phyloP scores from a whole-genome alignment of 225 moss, liverwort and hornwort genomes.

The Polytrichum formosum region DNA sequence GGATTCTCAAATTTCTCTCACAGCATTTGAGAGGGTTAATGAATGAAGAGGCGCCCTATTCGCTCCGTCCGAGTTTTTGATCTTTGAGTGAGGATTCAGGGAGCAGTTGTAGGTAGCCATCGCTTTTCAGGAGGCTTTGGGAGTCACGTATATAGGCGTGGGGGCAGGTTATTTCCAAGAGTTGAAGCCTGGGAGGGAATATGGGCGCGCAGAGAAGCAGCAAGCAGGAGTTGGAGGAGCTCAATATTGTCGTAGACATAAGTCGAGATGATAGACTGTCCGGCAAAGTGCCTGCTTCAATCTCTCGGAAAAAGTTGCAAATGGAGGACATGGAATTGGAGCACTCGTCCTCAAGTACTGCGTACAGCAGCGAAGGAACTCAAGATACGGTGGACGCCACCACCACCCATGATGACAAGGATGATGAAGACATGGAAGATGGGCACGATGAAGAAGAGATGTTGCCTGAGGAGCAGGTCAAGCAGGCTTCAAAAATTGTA shows the following conservation, averaged over 20 bases:
- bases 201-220: constrained; percentile 56
- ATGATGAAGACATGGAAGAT: constrained; percentile 20
- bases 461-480: constrained; percentile 12
- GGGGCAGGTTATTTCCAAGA: no score
- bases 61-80: no score
- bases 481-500: neutral
- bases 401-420: constrained; percentile 16
- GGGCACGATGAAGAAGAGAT: constrained; percentile 12
- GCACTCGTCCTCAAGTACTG: constrained; percentile 19
- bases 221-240: constrained; percentile 35
- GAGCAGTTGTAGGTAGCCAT: no score
- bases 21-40: no score
- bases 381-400: constrained; percentile 4
- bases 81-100: no score
- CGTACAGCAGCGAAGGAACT: constrained; percentile 22
- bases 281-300: neutral
- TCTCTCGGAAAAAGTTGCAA: constrained; percentile 7
- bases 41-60: no score
- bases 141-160: no score
- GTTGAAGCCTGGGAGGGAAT: neutral
- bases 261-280: constrained; percentile 27
- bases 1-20: no score
- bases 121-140: no score
- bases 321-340: constrained; percentile 30
- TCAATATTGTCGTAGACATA: constrained; percentile 44